Evolutionary conservation across 2,329 filamentous ascomycete species (phyloP), one percentile per base, ranked within the genome.

Genomic region (Colletotrichum theobromicola): DNA sequence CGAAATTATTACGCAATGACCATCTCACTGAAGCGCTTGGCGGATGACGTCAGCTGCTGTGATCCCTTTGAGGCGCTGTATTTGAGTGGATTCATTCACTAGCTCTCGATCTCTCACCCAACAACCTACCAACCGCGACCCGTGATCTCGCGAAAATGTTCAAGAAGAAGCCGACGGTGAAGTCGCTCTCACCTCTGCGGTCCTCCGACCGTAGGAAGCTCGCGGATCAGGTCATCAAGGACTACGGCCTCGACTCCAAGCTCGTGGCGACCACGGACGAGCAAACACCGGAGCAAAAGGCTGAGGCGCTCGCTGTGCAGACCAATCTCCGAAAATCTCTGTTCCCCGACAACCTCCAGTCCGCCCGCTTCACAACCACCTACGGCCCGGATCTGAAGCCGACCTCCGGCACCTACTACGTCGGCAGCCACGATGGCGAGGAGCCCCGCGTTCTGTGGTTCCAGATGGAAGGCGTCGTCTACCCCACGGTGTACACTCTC

Each of bases 301-400:
- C 62, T 12, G 62, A 65, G 24, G 62, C 62, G n/a, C 18, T 28
- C 13, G 62, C 62, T 2, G 28, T 24, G 10, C 62, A 65, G 42
- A 35, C 65, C n/a, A 42, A 16, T 16, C 65, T 67, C 16, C 65
- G 65, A 58, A 58, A 67, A 57, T 67, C 65, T 67, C n/a, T 67
- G 46, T 67, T 67, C 50, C 65, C 65, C 50, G 50, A 67, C 28
- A 67, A 67, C 34, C 65, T 67, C 7, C 65, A 58, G n/a, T 67
- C 50, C 10, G 65, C 65, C n/a, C 65, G 65, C 53, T 67, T 67
- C 53, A 67, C 65, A 32, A 58, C 50, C 53, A 67, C 65, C 12
- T 30, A 58, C 50, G 65, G 65, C 21, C 65, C 65, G 21, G 65
- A 67, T n/a, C 24, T 67, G 15, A 67, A 67, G 65, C 50, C 30